phyloP scores from a whole-genome alignment of 257 asterid species.

The Solanum pennellii region DNA sequence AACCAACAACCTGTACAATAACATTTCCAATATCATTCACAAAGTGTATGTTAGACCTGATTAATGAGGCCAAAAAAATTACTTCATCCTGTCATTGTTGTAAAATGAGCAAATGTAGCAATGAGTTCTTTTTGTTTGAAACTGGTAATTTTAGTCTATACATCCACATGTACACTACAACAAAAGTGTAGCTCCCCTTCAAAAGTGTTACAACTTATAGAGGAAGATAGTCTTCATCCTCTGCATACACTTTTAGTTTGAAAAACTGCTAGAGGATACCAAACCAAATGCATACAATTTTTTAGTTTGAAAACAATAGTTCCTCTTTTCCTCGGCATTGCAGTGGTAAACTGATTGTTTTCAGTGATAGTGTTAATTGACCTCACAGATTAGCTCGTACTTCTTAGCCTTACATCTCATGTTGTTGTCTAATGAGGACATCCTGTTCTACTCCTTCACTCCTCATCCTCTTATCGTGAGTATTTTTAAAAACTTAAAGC shows the following conservation, averaged over 20 bases:
- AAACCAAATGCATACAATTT: not conserved
- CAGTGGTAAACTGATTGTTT: not conserved
- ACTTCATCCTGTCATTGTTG: not conserved
- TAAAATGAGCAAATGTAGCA: not conserved
- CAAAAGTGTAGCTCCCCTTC: not conserved
- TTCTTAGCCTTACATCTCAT: not conserved
- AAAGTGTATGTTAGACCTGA: not conserved
- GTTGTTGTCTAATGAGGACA: not conserved
- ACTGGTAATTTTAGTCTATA: not conserved
- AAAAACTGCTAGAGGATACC: not conserved
- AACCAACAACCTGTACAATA: slow-evolving; percentile 65
- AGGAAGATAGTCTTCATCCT: not conserved
- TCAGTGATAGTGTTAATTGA: not conserved
- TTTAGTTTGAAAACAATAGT: not conserved
- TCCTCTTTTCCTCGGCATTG: not conserved
- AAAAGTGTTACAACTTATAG: not conserved
- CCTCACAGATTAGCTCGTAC: not conserved
- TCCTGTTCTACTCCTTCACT: not conserved
- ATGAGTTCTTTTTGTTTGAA: not conserved
- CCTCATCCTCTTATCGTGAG: not conserved
- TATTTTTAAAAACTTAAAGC: not conserved
- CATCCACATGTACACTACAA: not conserved
- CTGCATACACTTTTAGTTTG: too few relatives aligned
- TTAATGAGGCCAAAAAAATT: not conserved
- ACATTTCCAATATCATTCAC: not conserved